A percentile compares a stretch with the other conserved stretches of the same genome.
These are phyloP conservation scores for Suillus ampliporus DNA, from an alignment of 768 basidiomycete genomes.

Conservation along the genomic window DNA sequence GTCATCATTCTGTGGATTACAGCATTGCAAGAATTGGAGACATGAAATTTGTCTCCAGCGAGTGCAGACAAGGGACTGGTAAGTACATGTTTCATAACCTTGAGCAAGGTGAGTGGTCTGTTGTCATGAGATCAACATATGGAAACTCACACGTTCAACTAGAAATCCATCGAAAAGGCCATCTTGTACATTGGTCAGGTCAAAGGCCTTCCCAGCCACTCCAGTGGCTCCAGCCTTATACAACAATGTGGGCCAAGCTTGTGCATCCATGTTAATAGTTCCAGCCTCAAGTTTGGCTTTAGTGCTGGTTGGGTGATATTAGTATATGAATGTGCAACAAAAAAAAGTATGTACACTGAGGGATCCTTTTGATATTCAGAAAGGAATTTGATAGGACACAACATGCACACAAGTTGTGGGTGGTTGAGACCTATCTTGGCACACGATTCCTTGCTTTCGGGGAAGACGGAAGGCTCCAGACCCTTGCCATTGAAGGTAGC, in stretches of 20 bases:
- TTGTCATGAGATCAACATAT: background rate
- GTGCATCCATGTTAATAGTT: slow-evolving; percentile 8
- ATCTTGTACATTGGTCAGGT: background rate
- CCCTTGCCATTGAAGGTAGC: background rate
- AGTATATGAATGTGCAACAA: background rate
- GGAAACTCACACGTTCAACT: slow-evolving; percentile 12
- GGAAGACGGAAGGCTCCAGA: background rate
- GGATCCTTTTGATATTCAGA: background rate
- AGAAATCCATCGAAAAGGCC: slow-evolving; percentile 12
- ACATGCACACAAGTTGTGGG: background rate
- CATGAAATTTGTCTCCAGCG: background rate
- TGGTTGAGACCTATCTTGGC: slow-evolving; percentile 13
- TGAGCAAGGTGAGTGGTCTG: background rate
- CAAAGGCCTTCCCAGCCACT: background rate
- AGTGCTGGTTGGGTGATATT: slow-evolving; percentile 3
- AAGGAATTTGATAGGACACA: slow-evolving; percentile 6
- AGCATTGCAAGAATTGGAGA: slow-evolving; percentile 5
- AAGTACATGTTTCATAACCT: slow-evolving; percentile 11
- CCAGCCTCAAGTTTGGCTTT: slow-evolving; percentile 1
- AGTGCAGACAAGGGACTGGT: background rate
- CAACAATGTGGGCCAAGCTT: background rate
- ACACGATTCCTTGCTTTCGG: background rate
- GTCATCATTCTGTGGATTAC: slow-evolving; percentile 3
- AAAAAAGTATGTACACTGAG: background rate
- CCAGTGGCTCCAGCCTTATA: slow-evolving; percentile 7